These are phyloP conservation scores for Silene latifolia DNA, from an alignment of 148 eudicot genomes.

Conservation along the genomic window DNA sequence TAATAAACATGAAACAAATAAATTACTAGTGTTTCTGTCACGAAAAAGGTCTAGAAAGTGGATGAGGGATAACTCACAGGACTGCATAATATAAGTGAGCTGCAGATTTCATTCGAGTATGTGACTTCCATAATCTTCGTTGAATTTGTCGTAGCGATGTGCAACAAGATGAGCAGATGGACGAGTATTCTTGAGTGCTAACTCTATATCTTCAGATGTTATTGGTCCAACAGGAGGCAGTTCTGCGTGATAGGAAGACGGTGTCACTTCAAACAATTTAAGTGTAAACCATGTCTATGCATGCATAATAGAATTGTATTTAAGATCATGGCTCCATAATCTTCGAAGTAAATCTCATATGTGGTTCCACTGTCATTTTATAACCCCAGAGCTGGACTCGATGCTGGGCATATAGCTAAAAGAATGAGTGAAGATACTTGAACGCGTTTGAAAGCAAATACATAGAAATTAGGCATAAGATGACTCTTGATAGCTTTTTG, in stretches of 20 bases:
- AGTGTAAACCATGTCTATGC: neutral
- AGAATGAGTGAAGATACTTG: neutral
- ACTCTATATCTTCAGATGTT: conserved; percentile 56
- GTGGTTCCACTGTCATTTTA: neutral
- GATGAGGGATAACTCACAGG: neutral
- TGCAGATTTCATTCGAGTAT: conserved; percentile 47
- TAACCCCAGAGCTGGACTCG: neutral
- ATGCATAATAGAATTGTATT: neutral
- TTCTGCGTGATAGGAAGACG: conserved; percentile 39
- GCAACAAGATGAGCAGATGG: conserved; percentile 94
- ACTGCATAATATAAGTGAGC: neutral
- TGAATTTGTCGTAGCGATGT: conserved; percentile 85
- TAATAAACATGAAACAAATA: neutral
- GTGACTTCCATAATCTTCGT: conserved; percentile 89
- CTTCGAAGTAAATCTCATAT: neutral
- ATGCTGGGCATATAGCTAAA: neutral
- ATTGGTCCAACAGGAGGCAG: conserved; percentile 91
- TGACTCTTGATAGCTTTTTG: neutral
- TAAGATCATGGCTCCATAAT: neutral
- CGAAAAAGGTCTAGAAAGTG: neutral
- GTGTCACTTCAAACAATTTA: neutral
- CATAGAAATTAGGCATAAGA: neutral
- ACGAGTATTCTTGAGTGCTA: conserved; percentile 83
- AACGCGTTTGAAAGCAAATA: neutral
- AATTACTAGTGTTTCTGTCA: neutral